Evolutionary conservation across 257 asterid species (phyloP).

Genomic region (Osmanthus fragrans): DNA sequence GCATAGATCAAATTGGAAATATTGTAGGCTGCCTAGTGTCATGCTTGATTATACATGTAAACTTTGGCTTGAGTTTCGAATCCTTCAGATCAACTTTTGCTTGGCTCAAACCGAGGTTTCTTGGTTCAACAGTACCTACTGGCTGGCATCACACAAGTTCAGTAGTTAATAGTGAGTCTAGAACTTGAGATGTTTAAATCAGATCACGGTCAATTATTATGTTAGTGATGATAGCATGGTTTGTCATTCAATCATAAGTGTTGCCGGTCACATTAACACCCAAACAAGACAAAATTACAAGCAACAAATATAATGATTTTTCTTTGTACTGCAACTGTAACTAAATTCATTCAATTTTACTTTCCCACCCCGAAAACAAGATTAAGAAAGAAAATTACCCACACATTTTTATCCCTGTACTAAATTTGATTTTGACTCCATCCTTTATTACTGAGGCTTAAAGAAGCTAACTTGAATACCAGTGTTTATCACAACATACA

Average conservation of each 20-base stretch:
- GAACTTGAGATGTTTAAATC: too few relatives aligned
- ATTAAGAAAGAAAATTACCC: neutral
- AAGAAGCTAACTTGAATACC: conserved; percentile 71
- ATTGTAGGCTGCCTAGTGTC: neutral
- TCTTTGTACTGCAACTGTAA: neutral
- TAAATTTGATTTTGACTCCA: neutral
- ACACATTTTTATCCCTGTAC: neutral
- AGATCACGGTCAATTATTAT: too few relatives aligned
- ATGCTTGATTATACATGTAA: neutral
- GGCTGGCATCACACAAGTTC: neutral
- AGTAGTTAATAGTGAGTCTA: too few relatives aligned
- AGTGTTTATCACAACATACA: conserved; percentile 62
- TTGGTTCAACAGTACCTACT: neutral
- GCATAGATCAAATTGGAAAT: neutral
- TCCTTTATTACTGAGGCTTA: conserved; percentile 38
- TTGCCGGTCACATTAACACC: neutral
- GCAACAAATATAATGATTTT: neutral
- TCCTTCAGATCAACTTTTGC: neutral
- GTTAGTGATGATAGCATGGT: neutral
- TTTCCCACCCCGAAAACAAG: neutral
- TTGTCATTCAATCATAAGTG: too few relatives aligned
- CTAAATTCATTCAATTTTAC: conserved; percentile 12
- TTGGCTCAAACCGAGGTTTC: too few relatives aligned
- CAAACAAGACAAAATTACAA: neutral
- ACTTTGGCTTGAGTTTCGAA: neutral